Conservation (phyloP, 495 filamentous ascomycete genomes). For the Bathelium albidoporum region DNA sequence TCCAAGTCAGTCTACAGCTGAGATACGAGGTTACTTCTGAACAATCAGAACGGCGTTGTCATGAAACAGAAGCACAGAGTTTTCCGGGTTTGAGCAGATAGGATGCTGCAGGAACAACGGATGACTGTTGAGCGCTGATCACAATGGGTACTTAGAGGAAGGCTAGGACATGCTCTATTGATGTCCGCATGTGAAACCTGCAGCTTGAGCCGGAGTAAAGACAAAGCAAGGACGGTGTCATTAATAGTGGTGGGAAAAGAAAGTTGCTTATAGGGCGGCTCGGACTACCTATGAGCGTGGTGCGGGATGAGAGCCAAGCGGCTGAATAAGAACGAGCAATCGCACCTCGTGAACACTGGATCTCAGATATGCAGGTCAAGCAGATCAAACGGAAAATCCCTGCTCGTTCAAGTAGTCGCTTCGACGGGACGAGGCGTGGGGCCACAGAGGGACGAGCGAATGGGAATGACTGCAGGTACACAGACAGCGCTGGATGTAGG, state of each 20-base stretch:
- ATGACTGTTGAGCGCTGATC: not conserved
- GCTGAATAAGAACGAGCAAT: not conserved
- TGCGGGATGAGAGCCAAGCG: not conserved
- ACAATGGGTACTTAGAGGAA: not conserved
- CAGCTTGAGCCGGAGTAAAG: not conserved
- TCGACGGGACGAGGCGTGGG: not conserved
- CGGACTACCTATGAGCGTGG: not conserved
- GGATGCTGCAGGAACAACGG: not conserved
- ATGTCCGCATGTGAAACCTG: not conserved
- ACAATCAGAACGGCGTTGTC: not conserved
- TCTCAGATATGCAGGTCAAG: not conserved
- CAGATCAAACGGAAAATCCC: not conserved
- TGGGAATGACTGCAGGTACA: not conserved
- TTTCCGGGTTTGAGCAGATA: not conserved
- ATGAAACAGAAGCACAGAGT: not conserved
- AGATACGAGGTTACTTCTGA: not conserved
- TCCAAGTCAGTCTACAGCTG: slow-evolving; percentile 1
- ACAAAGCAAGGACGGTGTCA: not conserved
- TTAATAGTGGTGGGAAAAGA: not conserved
- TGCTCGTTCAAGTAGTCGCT: not conserved
- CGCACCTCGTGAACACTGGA: not conserved
- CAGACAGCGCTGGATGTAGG: not conserved
- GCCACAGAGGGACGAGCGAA: not conserved
- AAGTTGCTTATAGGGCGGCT: not conserved
- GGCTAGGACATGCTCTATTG: not conserved